These are phyloP conservation scores for Moesziomyces antarcticus DNA, from an alignment of 1,284 basidiomycete species.

Conservation along the genomic window DNA sequence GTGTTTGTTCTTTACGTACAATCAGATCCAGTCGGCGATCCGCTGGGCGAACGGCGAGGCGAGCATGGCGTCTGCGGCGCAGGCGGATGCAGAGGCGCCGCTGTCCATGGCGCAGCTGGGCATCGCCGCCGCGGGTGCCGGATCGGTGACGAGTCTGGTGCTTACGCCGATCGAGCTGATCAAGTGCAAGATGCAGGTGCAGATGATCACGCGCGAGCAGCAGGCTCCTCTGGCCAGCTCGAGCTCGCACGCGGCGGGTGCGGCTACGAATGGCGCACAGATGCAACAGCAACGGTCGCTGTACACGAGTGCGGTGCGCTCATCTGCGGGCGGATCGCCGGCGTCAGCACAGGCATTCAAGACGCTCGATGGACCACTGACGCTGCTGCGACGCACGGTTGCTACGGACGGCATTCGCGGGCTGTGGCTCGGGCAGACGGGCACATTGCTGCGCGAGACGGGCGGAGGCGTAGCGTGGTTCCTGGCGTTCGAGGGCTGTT, in stretches of 20 bases:
- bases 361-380: conserved; percentile 75
- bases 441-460: conserved; percentile 82
- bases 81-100: conserved; percentile 65
- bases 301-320: conserved; percentile 25
- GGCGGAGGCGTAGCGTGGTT: conserved; percentile 91
- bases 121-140: conserved; percentile 82
- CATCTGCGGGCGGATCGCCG: background rate
- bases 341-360: conserved; percentile 13
- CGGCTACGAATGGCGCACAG: conserved; percentile 46
- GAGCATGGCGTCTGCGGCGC: conserved; percentile 48
- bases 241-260: conserved; percentile 3
- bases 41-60: conserved; percentile 53
- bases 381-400: conserved; percentile 76
- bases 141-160: conserved; percentile 82
- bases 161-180: conserved; percentile 91
- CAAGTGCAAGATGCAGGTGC: conserved; percentile 96
- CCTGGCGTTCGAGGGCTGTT: conserved; percentile 76
- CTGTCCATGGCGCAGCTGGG: conserved; percentile 75
- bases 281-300: conserved; percentile 26
- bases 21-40: conserved; percentile 80
- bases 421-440: conserved; percentile 87
- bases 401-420: conserved; percentile 78
- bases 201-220: conserved; percentile 76
- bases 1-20: conserved; percentile 85
- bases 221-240: conserved; percentile 48